These are phyloP conservation scores for Metarhizium anisopliae DNA, from an alignment of 2,329 filamentous ascomycete species.

Conservation along the genomic window DNA sequence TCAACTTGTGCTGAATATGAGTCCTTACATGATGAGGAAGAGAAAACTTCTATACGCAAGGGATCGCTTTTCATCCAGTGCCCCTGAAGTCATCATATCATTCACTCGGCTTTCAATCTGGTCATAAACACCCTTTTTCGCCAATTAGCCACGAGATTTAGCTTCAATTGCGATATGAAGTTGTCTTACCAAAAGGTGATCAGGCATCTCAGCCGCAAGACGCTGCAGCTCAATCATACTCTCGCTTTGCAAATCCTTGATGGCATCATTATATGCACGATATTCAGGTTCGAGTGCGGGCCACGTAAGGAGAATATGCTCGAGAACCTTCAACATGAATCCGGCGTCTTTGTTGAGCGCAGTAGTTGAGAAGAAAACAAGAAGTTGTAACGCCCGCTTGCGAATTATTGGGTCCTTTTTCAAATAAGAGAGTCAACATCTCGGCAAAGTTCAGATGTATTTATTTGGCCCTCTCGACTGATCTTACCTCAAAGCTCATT, in stretches of 20 bases:
- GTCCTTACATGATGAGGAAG: constrained; percentile 74
- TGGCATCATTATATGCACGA: constrained; percentile 71
- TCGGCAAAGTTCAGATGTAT: neutral
- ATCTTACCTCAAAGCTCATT: constrained; percentile 54
- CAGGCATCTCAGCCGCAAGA: constrained; percentile 81
- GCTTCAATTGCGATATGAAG: neutral
- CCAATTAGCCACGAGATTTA: neutral
- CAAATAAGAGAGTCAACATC: neutral
- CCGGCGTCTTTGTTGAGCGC: constrained; percentile 67
- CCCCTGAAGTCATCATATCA: constrained; percentile 64
- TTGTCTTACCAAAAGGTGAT: constrained; percentile 64
- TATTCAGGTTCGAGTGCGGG: constrained; percentile 64
- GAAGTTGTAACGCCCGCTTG: constrained; percentile 71
- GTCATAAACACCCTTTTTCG: constrained; percentile 64
- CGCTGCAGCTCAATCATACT: constrained; percentile 83
- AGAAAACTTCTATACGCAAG: constrained; percentile 84
- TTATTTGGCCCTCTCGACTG: neutral
- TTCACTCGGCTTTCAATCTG: constrained; percentile 76
- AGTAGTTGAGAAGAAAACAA: constrained; percentile 76
- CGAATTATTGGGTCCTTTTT: constrained; percentile 67
- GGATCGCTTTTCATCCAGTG: constrained; percentile 71
- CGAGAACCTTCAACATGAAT: constrained; percentile 83
- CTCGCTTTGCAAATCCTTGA: constrained; percentile 79
- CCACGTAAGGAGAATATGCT: constrained; percentile 81
- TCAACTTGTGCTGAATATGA: neutral